A percentile compares a stretch with the other conserved stretches of the same genome.
These are phyloP conservation scores for Trichoderma semiorbis DNA, from an alignment of 2,329 filamentous ascomycete genomes.

Conservation along the genomic window DNA sequence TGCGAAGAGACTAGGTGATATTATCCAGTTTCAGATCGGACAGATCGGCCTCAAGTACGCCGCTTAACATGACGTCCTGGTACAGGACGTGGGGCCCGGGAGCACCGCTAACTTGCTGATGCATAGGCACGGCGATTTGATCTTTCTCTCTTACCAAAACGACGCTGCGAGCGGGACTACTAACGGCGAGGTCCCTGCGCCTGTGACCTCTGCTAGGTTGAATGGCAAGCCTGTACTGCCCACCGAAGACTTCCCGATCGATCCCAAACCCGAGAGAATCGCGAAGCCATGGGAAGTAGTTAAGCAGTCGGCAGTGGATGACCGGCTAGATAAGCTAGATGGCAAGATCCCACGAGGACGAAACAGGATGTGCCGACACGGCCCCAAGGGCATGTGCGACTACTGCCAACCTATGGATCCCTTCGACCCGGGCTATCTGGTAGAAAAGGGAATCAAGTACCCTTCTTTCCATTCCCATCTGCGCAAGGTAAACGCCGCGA, in stretches of 20 bases:
- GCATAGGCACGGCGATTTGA: constrained; percentile 78
- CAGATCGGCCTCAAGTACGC: constrained; percentile 58
- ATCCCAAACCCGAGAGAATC: constrained; percentile 62
- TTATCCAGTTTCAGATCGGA: constrained; percentile 52
- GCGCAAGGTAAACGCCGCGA: constrained; percentile 90
- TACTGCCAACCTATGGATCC: constrained; percentile 97
- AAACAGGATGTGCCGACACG: constrained; percentile 94
- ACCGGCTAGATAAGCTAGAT: constrained; percentile 79
- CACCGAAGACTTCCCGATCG: constrained; percentile 63
- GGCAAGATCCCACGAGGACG: constrained; percentile 79
- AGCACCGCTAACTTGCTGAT: constrained; percentile 22
- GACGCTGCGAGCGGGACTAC: constrained; percentile 37
- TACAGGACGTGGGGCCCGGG: constrained; percentile 17
- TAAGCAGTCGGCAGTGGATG: constrained; percentile 81
- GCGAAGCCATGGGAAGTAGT: constrained; percentile 74
- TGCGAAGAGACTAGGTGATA: constrained; percentile 56
- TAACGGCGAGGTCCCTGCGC: constrained; percentile 37
- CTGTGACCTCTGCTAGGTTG: constrained; percentile 60
- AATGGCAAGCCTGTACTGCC: constrained; percentile 72
- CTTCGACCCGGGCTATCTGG: constrained; percentile 82
- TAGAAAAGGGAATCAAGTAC: constrained; percentile 98
- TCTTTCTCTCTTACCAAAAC: constrained; percentile 80
- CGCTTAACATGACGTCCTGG: not conserved
- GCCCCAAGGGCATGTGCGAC: constrained; percentile 97
- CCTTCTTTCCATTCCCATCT: constrained; percentile 93